Percentiles rank a stretch among this genome's conserved stretches.
These are phyloP conservation scores for Lentinula novae-zelandiae DNA, from an alignment of 1,284 basidiomycete species.

Conservation along the genomic window DNA sequence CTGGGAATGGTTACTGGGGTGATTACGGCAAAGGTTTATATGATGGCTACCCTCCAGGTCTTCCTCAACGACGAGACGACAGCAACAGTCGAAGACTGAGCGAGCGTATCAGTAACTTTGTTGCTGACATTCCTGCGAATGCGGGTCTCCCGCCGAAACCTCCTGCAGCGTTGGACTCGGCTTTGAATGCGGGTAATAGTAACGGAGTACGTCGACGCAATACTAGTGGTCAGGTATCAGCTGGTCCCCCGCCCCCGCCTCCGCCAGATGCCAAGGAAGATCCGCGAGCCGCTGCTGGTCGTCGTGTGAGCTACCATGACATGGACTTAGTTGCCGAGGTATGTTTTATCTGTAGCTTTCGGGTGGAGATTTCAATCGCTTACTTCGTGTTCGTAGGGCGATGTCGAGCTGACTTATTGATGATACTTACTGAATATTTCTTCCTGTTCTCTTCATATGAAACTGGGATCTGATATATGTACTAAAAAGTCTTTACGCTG, in stretches of 20 bases:
- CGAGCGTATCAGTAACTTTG: constrained; percentile 74
- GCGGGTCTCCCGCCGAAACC: constrained; percentile 79
- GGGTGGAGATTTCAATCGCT: constrained; percentile 9
- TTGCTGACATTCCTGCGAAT: constrained; percentile 57
- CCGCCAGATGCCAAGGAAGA: constrained; percentile 85
- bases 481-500: too few species aligned
- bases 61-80: constrained; percentile 48
- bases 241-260: constrained; percentile 64
- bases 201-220: constrained; percentile 22
- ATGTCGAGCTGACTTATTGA: constrained; percentile 77
- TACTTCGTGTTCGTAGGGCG: constrained; percentile 40
- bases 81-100: constrained; percentile 58
- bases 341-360: constrained; percentile 24
- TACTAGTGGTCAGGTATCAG: constrained; percentile 25
- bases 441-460: neutral
- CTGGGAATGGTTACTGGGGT: constrained; percentile 14
- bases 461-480: neutral
- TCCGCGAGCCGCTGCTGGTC: constrained; percentile 78
- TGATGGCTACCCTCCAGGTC: constrained; percentile 20
- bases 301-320: constrained; percentile 81
- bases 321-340: constrained; percentile 83
- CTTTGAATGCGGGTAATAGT: constrained; percentile 43
- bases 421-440: neutral
- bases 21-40: constrained; percentile 36
- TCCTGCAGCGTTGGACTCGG: constrained; percentile 54